Conservation (phyloP, 2,329 filamentous ascomycete species). For the Penicillium crustosum region DNA sequence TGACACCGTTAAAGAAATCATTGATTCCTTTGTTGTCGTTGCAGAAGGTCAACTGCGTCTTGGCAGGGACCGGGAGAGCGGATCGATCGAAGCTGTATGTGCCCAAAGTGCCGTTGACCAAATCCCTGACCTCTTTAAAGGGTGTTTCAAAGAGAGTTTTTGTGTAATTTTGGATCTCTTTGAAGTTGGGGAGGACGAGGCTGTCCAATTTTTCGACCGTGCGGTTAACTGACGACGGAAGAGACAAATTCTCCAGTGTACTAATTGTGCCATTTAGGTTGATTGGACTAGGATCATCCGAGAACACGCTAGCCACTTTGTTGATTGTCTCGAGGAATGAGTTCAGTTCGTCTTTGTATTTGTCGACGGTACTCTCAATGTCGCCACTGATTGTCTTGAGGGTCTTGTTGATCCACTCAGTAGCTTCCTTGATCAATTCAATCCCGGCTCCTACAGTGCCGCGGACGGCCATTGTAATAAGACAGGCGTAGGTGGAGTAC, state of each 20-base stretch:
- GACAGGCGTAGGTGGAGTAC: conserved; percentile 84
- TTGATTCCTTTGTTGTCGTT: conserved; percentile 78
- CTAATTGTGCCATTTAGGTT: conserved; percentile 66
- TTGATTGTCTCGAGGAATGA: conserved; percentile 57
- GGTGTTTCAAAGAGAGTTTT: conserved; percentile 71
- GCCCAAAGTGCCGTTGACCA: conserved; percentile 69
- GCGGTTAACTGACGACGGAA: conserved; percentile 67
- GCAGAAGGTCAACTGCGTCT: conserved; percentile 83
- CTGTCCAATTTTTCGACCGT: conserved; percentile 71
- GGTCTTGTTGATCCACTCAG: conserved; percentile 60
- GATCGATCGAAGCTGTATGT: conserved; percentile 75
- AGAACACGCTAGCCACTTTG: conserved; percentile 52
- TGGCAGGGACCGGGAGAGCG: conserved; percentile 78
- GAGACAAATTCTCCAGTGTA: conserved; percentile 67
- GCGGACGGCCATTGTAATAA: conserved; percentile 79
- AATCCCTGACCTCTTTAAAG: conserved; percentile 74
- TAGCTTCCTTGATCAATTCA: conserved; percentile 59
- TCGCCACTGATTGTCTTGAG: conserved; percentile 48
- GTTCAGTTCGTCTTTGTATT: conserved; percentile 58
- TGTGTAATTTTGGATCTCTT: conserved; percentile 79
- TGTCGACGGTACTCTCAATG: conserved; percentile 41
- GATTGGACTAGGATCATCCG: conserved; percentile 53
- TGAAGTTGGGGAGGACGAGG: conserved; percentile 74
- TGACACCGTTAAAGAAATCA: conserved; percentile 76
- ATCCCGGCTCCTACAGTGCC: conserved; percentile 73